These are phyloP conservation scores for Trichoderma parareesei DNA, from an alignment of 495 filamentous ascomycete genomes.

Conservation along the genomic window DNA sequence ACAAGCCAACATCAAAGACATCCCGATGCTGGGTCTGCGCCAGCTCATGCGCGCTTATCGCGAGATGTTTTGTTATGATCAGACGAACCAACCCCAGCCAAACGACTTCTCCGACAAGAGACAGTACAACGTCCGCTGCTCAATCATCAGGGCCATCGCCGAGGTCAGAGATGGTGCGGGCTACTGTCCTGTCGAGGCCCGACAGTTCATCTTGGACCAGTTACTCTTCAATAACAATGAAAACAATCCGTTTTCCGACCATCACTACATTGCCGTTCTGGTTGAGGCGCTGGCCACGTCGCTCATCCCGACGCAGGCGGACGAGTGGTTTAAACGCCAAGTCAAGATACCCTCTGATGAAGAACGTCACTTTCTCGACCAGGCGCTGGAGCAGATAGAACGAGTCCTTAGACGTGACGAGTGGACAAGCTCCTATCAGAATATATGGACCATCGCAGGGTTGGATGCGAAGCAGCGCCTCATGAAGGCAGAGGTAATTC, in stretches of 20 bases:
- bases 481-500: slow-evolving; percentile 62
- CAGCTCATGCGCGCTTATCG: slow-evolving; percentile 81
- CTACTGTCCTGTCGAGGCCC: slow-evolving; percentile 62
- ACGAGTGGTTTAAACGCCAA: slow-evolving; percentile 38
- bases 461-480: slow-evolving; percentile 67
- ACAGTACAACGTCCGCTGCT: slow-evolving; percentile 71
- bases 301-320: slow-evolving; percentile 49
- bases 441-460: slow-evolving; percentile 76
- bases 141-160: slow-evolving; percentile 72
- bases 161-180: slow-evolving; percentile 53
- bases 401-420: slow-evolving; percentile 88
- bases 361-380: slow-evolving; percentile 48
- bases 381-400: slow-evolving; percentile 76
- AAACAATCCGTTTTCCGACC: slow-evolving; percentile 78
- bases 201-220: slow-evolving; percentile 77
- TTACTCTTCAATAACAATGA: slow-evolving; percentile 90
- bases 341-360: slow-evolving; percentile 33
- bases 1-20: slow-evolving; percentile 50
- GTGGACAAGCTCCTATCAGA: slow-evolving; percentile 86
- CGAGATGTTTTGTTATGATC: slow-evolving; percentile 74
- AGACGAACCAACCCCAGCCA: slow-evolving; percentile 63
- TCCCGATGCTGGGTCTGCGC: slow-evolving; percentile 72
- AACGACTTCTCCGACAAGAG: slow-evolving; percentile 86
- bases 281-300: slow-evolving; percentile 73
- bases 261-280: slow-evolving; percentile 74